Evolutionary conservation across 2,329 filamentous ascomycete species (phyloP), one percentile per base, ranked within the genome.

Genomic region (Aspergillus tubingensis): DNA sequence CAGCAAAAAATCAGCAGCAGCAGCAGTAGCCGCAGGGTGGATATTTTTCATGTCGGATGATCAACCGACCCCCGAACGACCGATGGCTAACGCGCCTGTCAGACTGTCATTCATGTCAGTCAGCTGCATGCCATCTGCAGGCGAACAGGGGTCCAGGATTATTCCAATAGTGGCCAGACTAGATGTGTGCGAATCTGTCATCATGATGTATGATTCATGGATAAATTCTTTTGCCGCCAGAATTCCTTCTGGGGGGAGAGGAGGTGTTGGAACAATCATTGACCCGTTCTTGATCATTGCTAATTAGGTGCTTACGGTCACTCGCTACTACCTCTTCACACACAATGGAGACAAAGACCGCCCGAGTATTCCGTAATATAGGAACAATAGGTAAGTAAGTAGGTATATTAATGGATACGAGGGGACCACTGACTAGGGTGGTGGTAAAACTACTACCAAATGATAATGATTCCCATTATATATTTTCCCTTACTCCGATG

Each of bases 51-150:
- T 25, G 53, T 27, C 32, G 44, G 30, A 57, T 25, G 32, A 48
- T 49, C 17, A 51, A 38, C 36, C 44, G 38, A 51, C 15, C 21
- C 36, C 39, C 21, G n/a, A n/a, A 55, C 30, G 30, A 17, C 30
- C 19, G 43, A 25, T 32, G 38, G 30, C 25, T 19, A 36, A 49
- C 32, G 13, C 55, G 55, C 32, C 55, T 57, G 55, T 57, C 47
- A 27, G 19, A 25, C 47, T 57, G 44, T 27, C 55, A 19, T 39
- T 36, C 41, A 55, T 51, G 44, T 27, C 55, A 19, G 53, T 36
- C 53, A 55, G 39, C 53, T 55, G 27, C 53, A 55, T 32, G 39
- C 27, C 53, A 55, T 55, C 8, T 44, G 19, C 17, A 36, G 5
- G 19, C 5, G n/a, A 47, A 21, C 53, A 30, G 47, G 47, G 47